Evolutionary conservation across 2,329 filamentous ascomycete genomes (phyloP).

Genomic region (Didymella sp.): DNA sequence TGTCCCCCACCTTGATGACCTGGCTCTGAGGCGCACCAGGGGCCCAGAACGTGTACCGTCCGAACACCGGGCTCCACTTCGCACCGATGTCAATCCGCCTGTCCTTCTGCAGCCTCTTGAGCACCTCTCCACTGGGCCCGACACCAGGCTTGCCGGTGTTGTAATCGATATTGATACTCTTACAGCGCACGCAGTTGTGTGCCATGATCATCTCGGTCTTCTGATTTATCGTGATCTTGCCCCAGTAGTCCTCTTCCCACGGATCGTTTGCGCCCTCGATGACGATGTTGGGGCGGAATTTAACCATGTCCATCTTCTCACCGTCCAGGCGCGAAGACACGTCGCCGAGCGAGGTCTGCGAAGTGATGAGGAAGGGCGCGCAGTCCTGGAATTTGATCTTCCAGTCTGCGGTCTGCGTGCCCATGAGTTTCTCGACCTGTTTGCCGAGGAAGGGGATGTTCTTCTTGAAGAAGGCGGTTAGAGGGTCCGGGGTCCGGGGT

Average conservation of each 20-base stretch:
- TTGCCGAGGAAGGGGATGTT: conserved; percentile 21
- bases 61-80: conserved; percentile 59
- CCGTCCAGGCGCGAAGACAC: conserved; percentile 59
- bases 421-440: conserved; percentile 37
- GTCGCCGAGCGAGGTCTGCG: conserved; percentile 71
- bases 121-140: conserved; percentile 49
- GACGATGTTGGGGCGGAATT: conserved; percentile 58
- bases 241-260: conserved; percentile 59
- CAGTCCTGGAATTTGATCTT: conserved; percentile 74
- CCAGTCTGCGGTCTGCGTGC: conserved; percentile 38
- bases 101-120: conserved; percentile 56
- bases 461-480: conserved; percentile 25
- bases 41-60: conserved; percentile 55
- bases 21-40: conserved; percentile 21
- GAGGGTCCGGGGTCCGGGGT: conserved; percentile 23
- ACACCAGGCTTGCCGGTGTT: conserved; percentile 51
- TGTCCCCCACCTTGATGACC: conserved; percentile 51
- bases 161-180: conserved; percentile 58
- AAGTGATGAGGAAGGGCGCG: conserved; percentile 76
- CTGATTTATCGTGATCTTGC: conserved; percentile 45
- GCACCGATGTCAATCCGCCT: conserved; percentile 54
- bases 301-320: conserved; percentile 53
- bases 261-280: conserved; percentile 49
- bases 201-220: conserved; percentile 45
- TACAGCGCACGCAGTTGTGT: conserved; percentile 57